These are phyloP conservation scores for Pleurotus pulmonarius DNA, from an alignment of 768 basidiomycete species.

Conservation along the genomic window DNA sequence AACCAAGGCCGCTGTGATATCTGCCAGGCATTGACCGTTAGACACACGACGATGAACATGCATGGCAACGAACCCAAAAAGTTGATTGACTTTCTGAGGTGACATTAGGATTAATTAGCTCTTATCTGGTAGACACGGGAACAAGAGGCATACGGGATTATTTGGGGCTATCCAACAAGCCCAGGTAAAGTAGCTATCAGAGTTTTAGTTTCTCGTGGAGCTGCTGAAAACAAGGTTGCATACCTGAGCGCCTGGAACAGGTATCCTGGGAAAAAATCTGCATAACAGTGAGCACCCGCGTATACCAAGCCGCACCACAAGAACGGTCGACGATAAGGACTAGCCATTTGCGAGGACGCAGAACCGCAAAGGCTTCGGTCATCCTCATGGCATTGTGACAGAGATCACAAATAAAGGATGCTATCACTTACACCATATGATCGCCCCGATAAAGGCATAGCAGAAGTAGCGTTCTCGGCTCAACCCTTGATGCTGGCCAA, in stretches of 20 bases:
- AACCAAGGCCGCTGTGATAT: constrained; percentile 49
- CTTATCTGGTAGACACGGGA: neutral
- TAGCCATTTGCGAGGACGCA: no score
- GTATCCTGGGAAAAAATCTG: constrained; percentile 62
- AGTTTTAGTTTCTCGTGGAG: neutral
- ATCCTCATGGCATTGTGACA: neutral
- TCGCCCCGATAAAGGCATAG: constrained; percentile 44
- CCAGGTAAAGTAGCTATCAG: constrained; percentile 28
- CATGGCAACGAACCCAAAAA: constrained; percentile 43
- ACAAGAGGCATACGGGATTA: constrained; percentile 38
- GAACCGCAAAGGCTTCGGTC: neutral
- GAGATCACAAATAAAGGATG: neutral
- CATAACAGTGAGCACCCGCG: neutral
- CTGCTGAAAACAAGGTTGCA: neutral
- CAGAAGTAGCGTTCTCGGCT: constrained; percentile 58
- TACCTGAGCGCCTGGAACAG: constrained; percentile 56
- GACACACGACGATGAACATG: neutral
- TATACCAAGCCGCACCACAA: no score
- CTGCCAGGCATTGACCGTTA: constrained; percentile 16
- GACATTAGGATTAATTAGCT: neutral
- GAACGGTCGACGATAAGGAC: no score
- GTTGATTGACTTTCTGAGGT: constrained; percentile 47
- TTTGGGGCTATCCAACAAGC: constrained; percentile 64
- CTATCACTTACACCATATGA: constrained; percentile 39
- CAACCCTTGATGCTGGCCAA: constrained; percentile 49